Base-by-base conservation (phyloP, 2,329 filamentous ascomycete genomes). In the Sporothrix curviconia region DNA sequence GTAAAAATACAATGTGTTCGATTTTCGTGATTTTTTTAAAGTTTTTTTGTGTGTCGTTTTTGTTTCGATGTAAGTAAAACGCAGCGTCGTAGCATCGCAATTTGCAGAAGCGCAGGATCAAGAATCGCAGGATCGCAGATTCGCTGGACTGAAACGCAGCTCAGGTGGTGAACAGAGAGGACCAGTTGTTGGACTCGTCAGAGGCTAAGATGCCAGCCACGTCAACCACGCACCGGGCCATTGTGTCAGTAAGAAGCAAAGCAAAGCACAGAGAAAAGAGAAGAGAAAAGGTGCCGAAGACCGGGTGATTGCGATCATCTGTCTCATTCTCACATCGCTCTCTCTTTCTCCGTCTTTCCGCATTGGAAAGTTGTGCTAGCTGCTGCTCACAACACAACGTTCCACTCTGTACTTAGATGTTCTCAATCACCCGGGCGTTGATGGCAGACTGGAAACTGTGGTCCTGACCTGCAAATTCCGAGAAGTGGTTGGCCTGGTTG, bases 391-490 rank as follows among this genome's bases (percentile, higher is more conserved):
- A 52, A 39, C 19, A 52, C 28, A 19, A 46, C 30, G 19, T 37
- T 17, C 14, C 17, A 9, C 28, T 17, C 7, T 7, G 25, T 17
- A 9, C 80, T 78, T 11, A 96, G 71, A 96, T 92, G 73, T 92
- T 87, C 78, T 96, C 89, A 64, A 96, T 79, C 39, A 95, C 79
- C 59, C 84, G 83, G 55, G 91, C 83, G 70, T 94, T 92, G 70
- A 96, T 82, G 34, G 90, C 90, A 66, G 83, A 80, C 73, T 92
- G 85, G 71, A 96, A 89, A 55, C 86, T 83, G 63, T 72, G 62
- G 64, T 83, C 78, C 69, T 74, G 71, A 71, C 73, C 74, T 71
- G 76, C 75, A 68, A 79, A 80, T 61, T 85, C 81, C 62, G 72
- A 66, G 59, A 66, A 72, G 57, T 81, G 64, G 59, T 53, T 64